These are phyloP conservation scores for Colletotrichum simmondsii DNA, from an alignment of 2,329 filamentous ascomycete genomes.

Conservation along the genomic window DNA sequence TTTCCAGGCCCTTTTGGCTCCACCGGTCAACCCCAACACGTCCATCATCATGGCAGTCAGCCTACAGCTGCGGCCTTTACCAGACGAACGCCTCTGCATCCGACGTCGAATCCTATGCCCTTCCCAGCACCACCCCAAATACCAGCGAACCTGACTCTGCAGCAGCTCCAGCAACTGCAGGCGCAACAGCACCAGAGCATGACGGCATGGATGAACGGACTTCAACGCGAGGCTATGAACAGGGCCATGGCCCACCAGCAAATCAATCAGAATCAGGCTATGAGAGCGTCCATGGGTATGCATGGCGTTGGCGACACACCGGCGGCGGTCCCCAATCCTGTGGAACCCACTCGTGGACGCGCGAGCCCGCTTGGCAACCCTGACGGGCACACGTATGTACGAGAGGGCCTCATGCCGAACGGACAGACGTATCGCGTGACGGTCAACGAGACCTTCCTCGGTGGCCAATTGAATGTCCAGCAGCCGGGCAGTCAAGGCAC, in stretches of 20 bases:
- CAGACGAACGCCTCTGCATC: conserved; percentile 43
- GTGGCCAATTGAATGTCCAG: conserved; percentile 15
- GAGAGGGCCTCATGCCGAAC: conserved; percentile 32
- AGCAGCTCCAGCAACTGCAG: conserved; percentile 37
- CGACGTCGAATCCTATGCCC: conserved; percentile 40
- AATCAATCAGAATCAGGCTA: conserved; percentile 55
- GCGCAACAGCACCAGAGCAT: conserved; percentile 52
- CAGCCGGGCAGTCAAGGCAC: conserved; percentile 20
- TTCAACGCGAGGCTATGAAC: conserved; percentile 58
- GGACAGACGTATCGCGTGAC: conserved; percentile 36
- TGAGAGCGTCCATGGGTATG: conserved; percentile 51
- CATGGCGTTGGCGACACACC: conserved; percentile 51
- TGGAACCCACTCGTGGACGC: conserved; percentile 39
- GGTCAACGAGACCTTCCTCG: conserved; percentile 33
- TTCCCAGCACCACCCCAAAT: conserved; percentile 44
- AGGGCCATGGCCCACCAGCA: conserved; percentile 55
- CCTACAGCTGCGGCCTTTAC: conserved; percentile 40
- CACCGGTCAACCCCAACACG: conserved; percentile 39
- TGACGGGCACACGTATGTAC: conserved; percentile 31
- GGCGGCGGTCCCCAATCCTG: conserved; percentile 38
- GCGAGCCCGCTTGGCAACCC: conserved; percentile 42
- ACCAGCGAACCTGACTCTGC: conserved; percentile 36
- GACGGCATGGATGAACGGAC: conserved; percentile 56
- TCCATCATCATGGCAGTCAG: conserved; percentile 41
- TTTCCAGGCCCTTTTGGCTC: conserved; percentile 30